A percentile compares a stretch with the other conserved stretches of the same genome.
Evolutionary conservation across 306 rosid genomes (phyloP).

Genomic region (Abrus pulchellus): DNA sequence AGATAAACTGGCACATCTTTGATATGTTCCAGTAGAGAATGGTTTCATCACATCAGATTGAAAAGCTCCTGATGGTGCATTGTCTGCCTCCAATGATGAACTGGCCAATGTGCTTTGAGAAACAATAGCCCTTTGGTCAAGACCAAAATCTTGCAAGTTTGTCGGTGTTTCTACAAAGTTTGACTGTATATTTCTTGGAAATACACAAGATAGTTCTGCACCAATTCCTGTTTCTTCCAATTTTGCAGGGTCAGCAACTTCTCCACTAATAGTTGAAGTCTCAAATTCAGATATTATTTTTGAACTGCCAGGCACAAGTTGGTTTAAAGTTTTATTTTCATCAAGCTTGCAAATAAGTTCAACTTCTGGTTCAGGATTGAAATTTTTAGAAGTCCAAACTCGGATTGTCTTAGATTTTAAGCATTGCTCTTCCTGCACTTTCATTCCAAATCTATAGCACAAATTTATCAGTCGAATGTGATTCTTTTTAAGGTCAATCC

Average conservation of each 20-base stretch:
- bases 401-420: conserved; percentile 68
- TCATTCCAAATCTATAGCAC: conserved; percentile 82
- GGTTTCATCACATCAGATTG: conserved; percentile 55
- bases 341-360: conserved; percentile 49
- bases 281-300: conserved; percentile 47
- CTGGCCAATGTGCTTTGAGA: conserved; percentile 53
- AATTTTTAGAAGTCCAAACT: conserved; percentile 78
- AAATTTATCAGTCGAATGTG: conserved; percentile 67
- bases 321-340: conserved; percentile 54
- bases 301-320: conserved; percentile 47
- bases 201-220: conserved; percentile 52
- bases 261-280: conserved; percentile 47
- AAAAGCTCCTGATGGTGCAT: conserved; percentile 43
- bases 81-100: conserved; percentile 52
- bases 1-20: conserved; percentile 60
- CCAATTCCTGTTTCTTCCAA: conserved; percentile 48
- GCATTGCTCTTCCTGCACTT: conserved; percentile 73
- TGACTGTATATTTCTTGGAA: conserved; percentile 53
- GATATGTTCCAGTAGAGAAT: conserved; percentile 53
- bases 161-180: conserved; percentile 28
- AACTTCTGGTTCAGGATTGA: conserved; percentile 61
- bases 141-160: conserved; percentile 46
- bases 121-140: conserved; percentile 48
- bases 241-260: conserved; percentile 45
- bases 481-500: conserved; percentile 79